phyloP scores from a whole-genome alignment of 352 stramenopile species.

The Phytophthora constricta region DNA sequence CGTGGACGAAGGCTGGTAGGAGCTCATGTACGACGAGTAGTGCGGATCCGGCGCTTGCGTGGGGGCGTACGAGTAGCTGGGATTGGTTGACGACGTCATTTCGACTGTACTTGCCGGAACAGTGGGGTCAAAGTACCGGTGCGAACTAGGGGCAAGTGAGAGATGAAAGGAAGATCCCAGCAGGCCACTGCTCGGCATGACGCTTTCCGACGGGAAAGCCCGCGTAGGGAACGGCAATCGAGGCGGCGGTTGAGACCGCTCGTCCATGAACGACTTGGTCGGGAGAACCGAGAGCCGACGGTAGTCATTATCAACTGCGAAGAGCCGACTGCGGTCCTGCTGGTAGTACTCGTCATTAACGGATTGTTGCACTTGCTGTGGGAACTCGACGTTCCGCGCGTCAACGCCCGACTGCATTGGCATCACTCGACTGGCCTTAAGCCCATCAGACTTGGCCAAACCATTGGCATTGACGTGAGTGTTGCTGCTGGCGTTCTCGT shows the following conservation, averaged over 20 bases:
- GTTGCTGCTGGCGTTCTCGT: constrained; percentile 36
- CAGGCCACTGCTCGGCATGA: constrained; percentile 23
- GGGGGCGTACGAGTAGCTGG: constrained; percentile 32
- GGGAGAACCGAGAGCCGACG: constrained; percentile 10
- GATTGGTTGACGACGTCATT: constrained; percentile 24
- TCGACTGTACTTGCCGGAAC: constrained; percentile 15
- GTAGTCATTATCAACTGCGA: constrained; percentile 29
- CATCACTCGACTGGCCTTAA: constrained; percentile 18
- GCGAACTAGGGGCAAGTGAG: constrained; percentile 31
- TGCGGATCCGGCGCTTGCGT: constrained; percentile 3
- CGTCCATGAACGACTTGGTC: constrained; percentile 46
- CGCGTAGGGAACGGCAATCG: constrained; percentile 65
- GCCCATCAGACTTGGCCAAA: not conserved
- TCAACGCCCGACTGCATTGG: constrained; percentile 13
- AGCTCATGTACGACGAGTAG: constrained; percentile 53
- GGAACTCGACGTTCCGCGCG: constrained; percentile 19
- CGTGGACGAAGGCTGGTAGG: constrained; percentile 36
- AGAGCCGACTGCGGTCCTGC: constrained; percentile 43
- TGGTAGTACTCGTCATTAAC: constrained; percentile 39
- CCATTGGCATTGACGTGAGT: too few relatives aligned
- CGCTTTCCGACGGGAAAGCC: constrained; percentile 57
- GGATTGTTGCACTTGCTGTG: not conserved
- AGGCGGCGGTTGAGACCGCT: constrained; percentile 27
- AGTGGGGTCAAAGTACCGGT: constrained; percentile 47
- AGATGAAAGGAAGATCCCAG: constrained; percentile 52